Base-by-base conservation (phyloP, 257 asterid species). In the Phtheirospermum japonicum region DNA sequence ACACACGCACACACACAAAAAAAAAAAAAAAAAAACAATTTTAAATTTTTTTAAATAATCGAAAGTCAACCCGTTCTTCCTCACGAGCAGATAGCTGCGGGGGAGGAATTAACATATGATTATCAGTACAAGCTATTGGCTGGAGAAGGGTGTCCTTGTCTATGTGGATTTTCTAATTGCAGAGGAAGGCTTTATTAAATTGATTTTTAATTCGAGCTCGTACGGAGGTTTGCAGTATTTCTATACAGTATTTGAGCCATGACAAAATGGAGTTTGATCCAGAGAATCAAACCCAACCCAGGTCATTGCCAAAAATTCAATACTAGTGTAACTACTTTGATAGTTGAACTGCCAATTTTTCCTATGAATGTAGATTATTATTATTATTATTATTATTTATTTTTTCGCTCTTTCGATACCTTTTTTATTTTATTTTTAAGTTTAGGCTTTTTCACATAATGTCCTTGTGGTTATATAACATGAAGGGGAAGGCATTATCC, bases 161-260 rank as follows among this genome's bases (percentile, higher is more conserved):
- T 89, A 3, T 89, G 99, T 71, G 94, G 96, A 67, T 76, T 95
- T 74, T 79, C 99, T 26, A 83, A 65, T 71, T 93, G 99, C 83
- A 80, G 88, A 77, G 99, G 99, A 68, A 82, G 94, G 65, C 94
- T 93, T 36, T 79, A 72, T 66, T 89, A 55, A 51, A 71, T 66
- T 93, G 72, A 28, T 46, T 48, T 10, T 51, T n/a, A 14, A 8
- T 34, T 9, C 10, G 14, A 3, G 49, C 43, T n/a, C 49, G 2
- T 2, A 4, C 8, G 10, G 10, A 6, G 36, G 39, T 4, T 37
- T 2, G 53, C 61, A 13, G 54, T 10, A 49, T 5, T 18, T 42
- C 37, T 7, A 9, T 19, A 19, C 28, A 50, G 7, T 7, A 59
- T 36, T 31, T 4, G 23, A 51, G 57, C 53, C 45, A 13, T 64